A percentile compares a stretch with the other conserved stretches of the same genome.
Conservation (phyloP, 306 rosid genomes). For the Casuarina cunninghamiana region DNA sequence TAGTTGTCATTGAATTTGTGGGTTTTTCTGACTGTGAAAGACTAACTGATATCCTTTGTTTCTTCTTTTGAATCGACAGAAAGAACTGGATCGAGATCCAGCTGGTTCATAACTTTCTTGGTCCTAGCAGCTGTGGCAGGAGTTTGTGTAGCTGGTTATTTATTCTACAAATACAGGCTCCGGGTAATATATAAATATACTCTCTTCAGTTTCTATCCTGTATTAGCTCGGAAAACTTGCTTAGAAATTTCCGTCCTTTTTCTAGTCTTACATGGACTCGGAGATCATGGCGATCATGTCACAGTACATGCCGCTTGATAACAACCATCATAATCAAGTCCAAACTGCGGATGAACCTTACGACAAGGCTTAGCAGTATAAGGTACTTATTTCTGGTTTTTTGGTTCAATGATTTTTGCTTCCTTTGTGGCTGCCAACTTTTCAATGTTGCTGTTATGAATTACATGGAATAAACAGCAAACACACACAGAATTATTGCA, state of each 20-base stretch:
- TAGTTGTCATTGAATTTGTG: no score
- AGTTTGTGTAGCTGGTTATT: conserved; percentile 64
- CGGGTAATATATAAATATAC: conserved; percentile 52
- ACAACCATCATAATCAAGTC: conserved; percentile 54
- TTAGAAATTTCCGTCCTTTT: neutral
- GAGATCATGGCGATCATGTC: conserved; percentile 98
- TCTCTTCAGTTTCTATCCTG: neutral
- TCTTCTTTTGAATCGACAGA: conserved; percentile 46
- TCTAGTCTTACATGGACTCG: conserved; percentile 92
- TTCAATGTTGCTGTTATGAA: no score
- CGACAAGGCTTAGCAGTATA: conserved; percentile 54
- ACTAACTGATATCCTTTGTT: neutral
- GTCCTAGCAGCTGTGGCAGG: conserved; percentile 61
- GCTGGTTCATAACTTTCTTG: conserved; percentile 49
- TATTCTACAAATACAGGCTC: conserved; percentile 94
- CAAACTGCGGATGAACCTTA: conserved; percentile 61
- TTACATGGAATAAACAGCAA: no score
- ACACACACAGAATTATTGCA: no score
- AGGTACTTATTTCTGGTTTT: conserved; percentile 40
- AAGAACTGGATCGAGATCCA: conserved; percentile 60
- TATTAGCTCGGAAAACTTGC: neutral
- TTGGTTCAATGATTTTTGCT: neutral
- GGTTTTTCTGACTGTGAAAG: neutral
- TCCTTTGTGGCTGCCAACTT: conserved; percentile 7
- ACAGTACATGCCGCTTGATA: conserved; percentile 92